phyloP scores from a whole-genome alignment of 148 eudicot genomes.

The Talinum fruticosum region DNA sequence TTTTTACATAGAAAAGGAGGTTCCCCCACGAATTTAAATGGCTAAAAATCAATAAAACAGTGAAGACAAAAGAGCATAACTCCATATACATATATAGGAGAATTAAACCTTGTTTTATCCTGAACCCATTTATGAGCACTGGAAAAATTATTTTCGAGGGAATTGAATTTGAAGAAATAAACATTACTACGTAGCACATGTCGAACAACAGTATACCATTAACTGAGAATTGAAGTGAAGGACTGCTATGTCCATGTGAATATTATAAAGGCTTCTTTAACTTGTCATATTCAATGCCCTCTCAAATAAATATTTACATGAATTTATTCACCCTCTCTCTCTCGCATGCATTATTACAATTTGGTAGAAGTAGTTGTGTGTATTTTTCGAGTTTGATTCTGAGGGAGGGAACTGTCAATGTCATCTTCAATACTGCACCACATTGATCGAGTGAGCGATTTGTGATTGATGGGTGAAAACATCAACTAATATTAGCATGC shows the following conservation, averaged over 20 bases:
- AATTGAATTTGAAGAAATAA: too few relatives aligned
- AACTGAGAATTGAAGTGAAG: too few relatives aligned
- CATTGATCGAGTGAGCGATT: too few relatives aligned
- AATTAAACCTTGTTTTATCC: conserved; percentile 7
- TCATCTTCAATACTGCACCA: not conserved
- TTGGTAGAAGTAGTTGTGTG: too few relatives aligned
- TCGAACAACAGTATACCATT: conserved; percentile 18
- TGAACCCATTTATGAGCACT: conserved; percentile 12
- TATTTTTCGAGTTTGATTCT: not conserved
- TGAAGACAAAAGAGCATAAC: conserved; percentile 2
- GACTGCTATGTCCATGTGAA: conserved; percentile 30
- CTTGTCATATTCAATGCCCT: conserved; percentile 16
- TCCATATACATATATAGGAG: not conserved
- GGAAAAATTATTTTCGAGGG: not conserved
- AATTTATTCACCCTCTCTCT: not conserved
- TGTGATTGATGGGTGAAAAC: too few relatives aligned
- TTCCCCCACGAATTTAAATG: not conserved
- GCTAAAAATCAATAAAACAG: conserved; percentile 5
- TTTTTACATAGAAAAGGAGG: not conserved
- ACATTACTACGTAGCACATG: conserved; percentile 27
- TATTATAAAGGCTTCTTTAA: conserved; percentile 14
- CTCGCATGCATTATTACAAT: not conserved
- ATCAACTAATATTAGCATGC: not conserved
- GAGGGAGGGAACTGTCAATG: not conserved
- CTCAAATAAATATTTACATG: conserved; percentile 8